Evolutionary conservation across 2,329 filamentous ascomycete genomes (phyloP), one percentile per base, ranked within the genome.

Genomic region (Onygenales sp.): DNA sequence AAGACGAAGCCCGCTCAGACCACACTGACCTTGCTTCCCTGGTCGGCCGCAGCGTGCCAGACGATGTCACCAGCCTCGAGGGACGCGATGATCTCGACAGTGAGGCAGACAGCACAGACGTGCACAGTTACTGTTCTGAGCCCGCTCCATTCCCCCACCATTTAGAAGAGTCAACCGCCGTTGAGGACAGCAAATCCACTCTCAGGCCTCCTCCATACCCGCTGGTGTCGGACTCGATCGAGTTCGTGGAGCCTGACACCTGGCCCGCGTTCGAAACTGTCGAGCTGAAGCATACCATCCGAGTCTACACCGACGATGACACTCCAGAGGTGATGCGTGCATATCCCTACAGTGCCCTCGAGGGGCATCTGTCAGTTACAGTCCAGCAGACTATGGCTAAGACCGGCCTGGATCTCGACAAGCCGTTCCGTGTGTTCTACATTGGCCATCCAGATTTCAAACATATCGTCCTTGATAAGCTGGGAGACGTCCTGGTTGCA

Each of bases 401-500:
- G 45, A 60, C 66, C 17, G 63, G 65, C 21, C 61, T 75, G 17
- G 64, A 66, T 49, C 61, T 72, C 13, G 66, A 73, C 33, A 69
- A 70, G 54, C 72, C 73, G 2, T 75, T 74, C 49, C 70, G 68
- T 39, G 67, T 75, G 31, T 61, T 75, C 2, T 75, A 74, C 54
- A 56, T 73, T 32, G 73, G 73, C 13, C 62, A 70, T 49, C 56
- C 67, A 0, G 65, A 66, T 6, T 69, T 65, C 40, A 67, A 71
- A 39, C 67, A 69, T 42, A 68, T 67, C 37, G 66, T 76, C 46
- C 64, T 75, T 11, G 70, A 73, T 57, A 77, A 77, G 56, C 69
- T 77, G 14, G 74, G 72, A 8, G 72, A 75, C 57, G 72, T 73
- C 9, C 57, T 77, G 31, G 72, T 74, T 6, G 70, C 72, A 14